Evolutionary conservation across 495 filamentous ascomycete species (phyloP), one percentile per base, ranked within the genome.

Genomic region (Coniosporium apollinis): DNA sequence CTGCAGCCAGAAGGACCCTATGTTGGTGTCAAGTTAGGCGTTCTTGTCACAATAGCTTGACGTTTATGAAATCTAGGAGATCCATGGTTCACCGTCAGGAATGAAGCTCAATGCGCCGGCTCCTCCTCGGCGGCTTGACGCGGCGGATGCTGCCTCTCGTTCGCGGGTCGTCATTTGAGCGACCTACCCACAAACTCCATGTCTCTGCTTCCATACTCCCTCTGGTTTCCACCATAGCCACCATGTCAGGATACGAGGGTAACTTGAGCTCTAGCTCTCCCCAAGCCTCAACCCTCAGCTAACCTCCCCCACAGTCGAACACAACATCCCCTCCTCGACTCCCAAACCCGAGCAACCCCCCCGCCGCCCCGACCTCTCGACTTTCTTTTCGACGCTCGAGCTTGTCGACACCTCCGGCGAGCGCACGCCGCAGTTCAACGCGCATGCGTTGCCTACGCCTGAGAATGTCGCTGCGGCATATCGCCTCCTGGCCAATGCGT

Each of bases 341-440:
- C 8, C 1, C 25, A 36, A 47, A 38, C 44, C 59, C 35, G 41
- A 49, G 38, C 24, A 61, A 44, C 46, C 61, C 47, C 55, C 58
- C 19, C 61, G 59, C 26, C 80, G 81, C 30, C 73, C 83, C 24
- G 82, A 92, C 60, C 78, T 94, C 58, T 76, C 78, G 30, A 81
- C 76, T 55, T 94, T 96, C 71, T 85, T 79, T 62, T 62, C 75
- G 28, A 74, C 77, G 32, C 74, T 91, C 33, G 69, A 77, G 45
- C 65, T 70, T 38, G 70, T 80, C 41, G 59, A 62, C 38, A 67
- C 62, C 13, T 53, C 64, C 10, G 55, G 59, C 41, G 48, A 52
- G 34, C 47, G 55, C 24, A 49, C 52, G 37, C 53, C 64, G 31
- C 48, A 63, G 42, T n/a, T n/a, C n/a, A 78, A 76, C 52, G 64